Evolutionary conservation across 2,329 filamentous ascomycete species (phyloP).

Genomic region (Exophiala lecanii-corni): DNA sequence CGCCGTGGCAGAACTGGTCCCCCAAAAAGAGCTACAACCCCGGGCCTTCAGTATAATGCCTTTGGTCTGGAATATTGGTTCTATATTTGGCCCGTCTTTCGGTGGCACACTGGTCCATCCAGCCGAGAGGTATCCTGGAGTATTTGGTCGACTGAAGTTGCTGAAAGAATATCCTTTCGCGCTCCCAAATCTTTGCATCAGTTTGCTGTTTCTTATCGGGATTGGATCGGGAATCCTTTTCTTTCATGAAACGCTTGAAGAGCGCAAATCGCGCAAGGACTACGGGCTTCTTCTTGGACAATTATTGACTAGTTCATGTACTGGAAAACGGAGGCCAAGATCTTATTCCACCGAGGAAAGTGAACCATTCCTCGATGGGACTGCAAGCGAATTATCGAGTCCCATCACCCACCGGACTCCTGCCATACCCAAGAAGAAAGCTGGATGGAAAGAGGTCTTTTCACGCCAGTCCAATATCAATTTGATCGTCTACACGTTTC

Average conservation of each 20-base stretch:
- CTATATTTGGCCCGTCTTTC: conserved; percentile 80
- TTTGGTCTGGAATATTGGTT: conserved; percentile 80
- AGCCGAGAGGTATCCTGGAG: conserved; percentile 63
- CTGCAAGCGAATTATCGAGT: conserved; percentile 16
- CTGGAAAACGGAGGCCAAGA: conserved; percentile 23
- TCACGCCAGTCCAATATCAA: conserved; percentile 70
- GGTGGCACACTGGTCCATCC: conserved; percentile 84
- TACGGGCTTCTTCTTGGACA: conserved; percentile 71
- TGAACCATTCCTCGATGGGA: conserved; percentile 16
- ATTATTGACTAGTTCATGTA: conserved; percentile 50
- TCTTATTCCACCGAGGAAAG: conserved; percentile 28
- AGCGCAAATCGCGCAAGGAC: conserved; percentile 63
- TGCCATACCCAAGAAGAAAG: conserved; percentile 25
- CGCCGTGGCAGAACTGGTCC: conserved; percentile 89
- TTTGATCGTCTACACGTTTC: conserved; percentile 70
- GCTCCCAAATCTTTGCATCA: conserved; percentile 76
- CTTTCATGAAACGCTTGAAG: conserved; percentile 77
- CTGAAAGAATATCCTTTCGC: conserved; percentile 75
- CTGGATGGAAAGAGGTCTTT: conserved; percentile 61
- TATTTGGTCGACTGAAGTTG: conserved; percentile 65
- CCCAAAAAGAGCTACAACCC: conserved; percentile 79
- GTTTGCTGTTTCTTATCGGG: conserved; percentile 71
- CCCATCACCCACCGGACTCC: conserved; percentile 6
- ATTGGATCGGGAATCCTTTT: conserved; percentile 72
- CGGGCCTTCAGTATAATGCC: conserved; percentile 92